Conservation (phyloP, 2,329 filamentous ascomycete species). For the Cryoendolithus antarcticus region DNA sequence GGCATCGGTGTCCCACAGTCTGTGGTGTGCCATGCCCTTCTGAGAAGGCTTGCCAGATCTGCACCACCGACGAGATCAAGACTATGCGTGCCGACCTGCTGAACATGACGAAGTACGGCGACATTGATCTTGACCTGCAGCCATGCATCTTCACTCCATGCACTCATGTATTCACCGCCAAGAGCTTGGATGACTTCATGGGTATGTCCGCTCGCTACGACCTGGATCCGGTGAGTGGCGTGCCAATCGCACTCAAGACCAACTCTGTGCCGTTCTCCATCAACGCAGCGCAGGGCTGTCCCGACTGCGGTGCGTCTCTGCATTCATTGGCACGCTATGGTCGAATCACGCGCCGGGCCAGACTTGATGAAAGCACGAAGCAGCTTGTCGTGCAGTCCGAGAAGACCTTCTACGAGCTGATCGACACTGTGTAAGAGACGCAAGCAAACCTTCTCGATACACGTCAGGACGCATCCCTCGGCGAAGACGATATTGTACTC, state of each 20-base stretch:
- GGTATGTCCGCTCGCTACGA: conserved; percentile 40
- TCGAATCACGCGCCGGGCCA: conserved; percentile 45
- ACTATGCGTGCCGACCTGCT: conserved; percentile 45
- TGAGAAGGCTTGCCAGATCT: conserved; percentile 43
- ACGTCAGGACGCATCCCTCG: background rate
- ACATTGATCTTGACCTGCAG: conserved; percentile 45
- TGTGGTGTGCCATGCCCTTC: conserved; percentile 53
- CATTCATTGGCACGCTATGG: conserved; percentile 49
- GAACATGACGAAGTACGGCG: conserved; percentile 39
- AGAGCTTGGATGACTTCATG: conserved; percentile 51
- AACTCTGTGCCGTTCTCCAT: conserved; percentile 36
- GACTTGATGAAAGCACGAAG: conserved; percentile 52
- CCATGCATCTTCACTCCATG: conserved; percentile 53
- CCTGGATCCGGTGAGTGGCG: conserved; percentile 22
- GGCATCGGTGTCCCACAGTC: conserved; percentile 51
- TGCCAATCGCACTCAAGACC: conserved; percentile 18
- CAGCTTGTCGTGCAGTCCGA: conserved; percentile 49
- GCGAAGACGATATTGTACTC: background rate
- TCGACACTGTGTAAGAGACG: conserved; percentile 18
- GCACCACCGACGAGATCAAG: conserved; percentile 34
- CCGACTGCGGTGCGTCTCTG: conserved; percentile 47
- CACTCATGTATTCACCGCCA: conserved; percentile 49
- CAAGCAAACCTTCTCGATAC: background rate
- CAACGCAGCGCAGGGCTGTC: conserved; percentile 40
- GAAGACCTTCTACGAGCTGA: conserved; percentile 29